These are phyloP conservation scores for Chenopodium formosanum DNA, from an alignment of 148 eudicot species.

Conservation along the genomic window DNA sequence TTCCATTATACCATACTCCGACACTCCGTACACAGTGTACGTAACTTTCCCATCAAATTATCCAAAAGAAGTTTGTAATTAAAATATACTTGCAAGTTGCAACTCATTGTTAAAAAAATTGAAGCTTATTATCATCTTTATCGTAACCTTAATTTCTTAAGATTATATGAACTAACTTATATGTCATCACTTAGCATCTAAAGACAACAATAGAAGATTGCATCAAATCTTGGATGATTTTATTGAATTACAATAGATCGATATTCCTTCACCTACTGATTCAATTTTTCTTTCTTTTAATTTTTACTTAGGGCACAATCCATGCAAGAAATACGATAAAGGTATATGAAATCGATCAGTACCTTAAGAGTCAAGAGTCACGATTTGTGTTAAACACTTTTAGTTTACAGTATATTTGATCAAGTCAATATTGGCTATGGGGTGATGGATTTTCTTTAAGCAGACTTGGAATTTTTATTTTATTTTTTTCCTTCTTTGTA, in stretches of 20 bases:
- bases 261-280: background rate
- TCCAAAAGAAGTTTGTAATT: background rate
- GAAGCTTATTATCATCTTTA: background rate
- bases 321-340: background rate
- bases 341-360: background rate
- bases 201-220: background rate
- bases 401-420: too few species aligned
- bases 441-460: too few species aligned
- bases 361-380: background rate
- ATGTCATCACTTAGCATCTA: background rate
- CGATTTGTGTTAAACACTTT: too few species aligned
- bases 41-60: background rate
- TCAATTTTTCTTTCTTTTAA: too few species aligned
- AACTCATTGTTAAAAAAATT: background rate
- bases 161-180: too few species aligned
- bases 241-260: background rate
- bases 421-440: too few species aligned
- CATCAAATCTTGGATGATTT: background rate
- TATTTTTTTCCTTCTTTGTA: too few species aligned
- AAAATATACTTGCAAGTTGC: background rate
- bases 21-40: too few species aligned
- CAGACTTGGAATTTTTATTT: too few species aligned
- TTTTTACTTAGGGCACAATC: background rate
- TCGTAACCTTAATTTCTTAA: background rate
- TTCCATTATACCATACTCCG: background rate